Percentiles rank a stretch among this genome's conserved stretches.
Conservation (phyloP, 2,329 filamentous ascomycete genomes). For the Fusarium citri region DNA sequence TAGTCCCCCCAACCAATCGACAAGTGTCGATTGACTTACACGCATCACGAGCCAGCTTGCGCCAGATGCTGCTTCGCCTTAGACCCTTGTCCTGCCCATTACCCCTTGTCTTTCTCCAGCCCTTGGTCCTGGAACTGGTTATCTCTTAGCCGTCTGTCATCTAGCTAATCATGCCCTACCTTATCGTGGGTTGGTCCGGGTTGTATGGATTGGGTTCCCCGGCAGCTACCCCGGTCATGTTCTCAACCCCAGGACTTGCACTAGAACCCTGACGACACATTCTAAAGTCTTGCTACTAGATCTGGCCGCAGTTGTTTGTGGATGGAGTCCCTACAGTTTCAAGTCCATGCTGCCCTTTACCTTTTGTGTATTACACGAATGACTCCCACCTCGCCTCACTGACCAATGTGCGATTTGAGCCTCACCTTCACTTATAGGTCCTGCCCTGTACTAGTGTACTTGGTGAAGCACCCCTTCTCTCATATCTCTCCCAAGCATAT, state of each 20-base stretch:
- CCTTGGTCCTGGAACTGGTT: conserved; percentile 19
- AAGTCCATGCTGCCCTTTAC: conserved; percentile 34
- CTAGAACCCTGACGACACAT: conserved; percentile 44
- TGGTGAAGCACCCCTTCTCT: conserved; percentile 8
- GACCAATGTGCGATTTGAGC: conserved; percentile 47
- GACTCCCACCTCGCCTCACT: conserved; percentile 46
- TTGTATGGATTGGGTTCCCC: conserved; percentile 19
- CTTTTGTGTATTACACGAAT: conserved; percentile 34
- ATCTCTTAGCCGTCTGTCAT: conserved; percentile 23
- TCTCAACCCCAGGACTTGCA: conserved; percentile 36
- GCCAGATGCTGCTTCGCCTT: conserved; percentile 42
- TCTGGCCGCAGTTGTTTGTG: conserved; percentile 19
- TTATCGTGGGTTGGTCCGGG: conserved; percentile 33
- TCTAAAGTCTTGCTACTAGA: conserved; percentile 29
- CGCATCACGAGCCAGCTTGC: conserved; percentile 41
- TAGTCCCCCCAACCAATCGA: conserved; percentile 23
- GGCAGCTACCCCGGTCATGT: conserved; percentile 34
- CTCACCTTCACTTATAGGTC: conserved; percentile 37
- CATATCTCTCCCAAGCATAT: conserved; percentile 27
- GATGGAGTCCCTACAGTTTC: conserved; percentile 34
- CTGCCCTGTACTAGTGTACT: conserved; percentile 14
- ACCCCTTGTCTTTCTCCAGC: conserved; percentile 26
- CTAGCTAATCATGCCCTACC: conserved; percentile 25
- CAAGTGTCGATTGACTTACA: conserved; percentile 33
- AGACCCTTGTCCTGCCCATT: conserved; percentile 18